These are phyloP conservation scores for Starmerella bombicola DNA, from an alignment of 805 yeast species.

Conservation along the genomic window DNA sequence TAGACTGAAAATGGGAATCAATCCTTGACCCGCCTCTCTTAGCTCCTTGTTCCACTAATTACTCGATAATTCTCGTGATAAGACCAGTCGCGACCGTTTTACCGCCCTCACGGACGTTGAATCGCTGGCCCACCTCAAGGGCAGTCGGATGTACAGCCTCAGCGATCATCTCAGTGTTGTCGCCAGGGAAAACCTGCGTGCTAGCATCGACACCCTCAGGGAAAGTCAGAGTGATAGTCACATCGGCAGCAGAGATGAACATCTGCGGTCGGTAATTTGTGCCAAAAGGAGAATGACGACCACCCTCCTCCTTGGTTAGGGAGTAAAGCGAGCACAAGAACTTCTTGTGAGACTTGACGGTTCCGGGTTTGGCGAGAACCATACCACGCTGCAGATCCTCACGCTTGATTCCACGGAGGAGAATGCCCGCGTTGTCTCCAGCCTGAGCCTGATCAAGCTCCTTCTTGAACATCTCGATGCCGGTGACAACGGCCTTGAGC, in stretches of 20 bases:
- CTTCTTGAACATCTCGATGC: constrained; percentile 99
- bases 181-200: constrained; percentile 93
- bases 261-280: constrained; percentile 97
- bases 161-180: constrained; percentile 92
- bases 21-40: too few species aligned
- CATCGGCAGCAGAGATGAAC: constrained; percentile 93
- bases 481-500: constrained; percentile 88
- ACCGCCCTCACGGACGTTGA: constrained; percentile 99
- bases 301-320: constrained; percentile 95
- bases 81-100: constrained; percentile 98
- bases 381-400: constrained; percentile 95
- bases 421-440: constrained; percentile 97
- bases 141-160: constrained; percentile 85
- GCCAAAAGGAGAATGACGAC: constrained; percentile 95
- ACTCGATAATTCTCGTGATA: constrained; percentile 79
- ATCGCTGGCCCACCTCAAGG: constrained; percentile 91
- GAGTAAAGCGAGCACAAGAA: constrained; percentile 88
- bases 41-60: too few species aligned
- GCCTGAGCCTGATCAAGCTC: constrained; percentile 96
- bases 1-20: too few species aligned
- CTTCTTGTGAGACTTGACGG: constrained; percentile 86
- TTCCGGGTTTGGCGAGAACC: constrained; percentile 88
- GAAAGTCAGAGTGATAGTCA: constrained; percentile 79
- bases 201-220: constrained; percentile 78
- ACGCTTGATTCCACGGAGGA: constrained; percentile 96